Conservation (phyloP, 441 rosid species). For the Melastoma candidum region DNA sequence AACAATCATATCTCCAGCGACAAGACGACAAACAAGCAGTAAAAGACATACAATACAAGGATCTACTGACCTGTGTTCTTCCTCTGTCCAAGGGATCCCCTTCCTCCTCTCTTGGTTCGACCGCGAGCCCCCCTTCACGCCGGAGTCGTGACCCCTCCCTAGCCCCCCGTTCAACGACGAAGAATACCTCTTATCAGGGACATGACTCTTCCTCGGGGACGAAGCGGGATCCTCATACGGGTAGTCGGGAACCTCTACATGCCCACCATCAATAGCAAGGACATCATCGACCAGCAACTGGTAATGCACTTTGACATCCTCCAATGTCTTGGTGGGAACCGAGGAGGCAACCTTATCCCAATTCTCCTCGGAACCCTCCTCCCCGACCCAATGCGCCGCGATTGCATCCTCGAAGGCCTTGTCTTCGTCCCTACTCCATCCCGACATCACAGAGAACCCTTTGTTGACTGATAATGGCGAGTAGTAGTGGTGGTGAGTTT, state of each 20-base stretch:
- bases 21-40: not conserved
- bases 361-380: constrained; percentile 28
- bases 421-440: constrained; percentile 76
- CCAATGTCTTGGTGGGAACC: constrained; percentile 50
- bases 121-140: constrained; percentile 35
- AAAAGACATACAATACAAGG: too few species aligned
- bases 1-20: not conserved
- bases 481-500: too few species aligned
- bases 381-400: constrained; percentile 42
- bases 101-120: constrained; percentile 55
- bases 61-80: constrained; percentile 47
- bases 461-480: too few species aligned
- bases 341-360: constrained; percentile 53
- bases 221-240: constrained; percentile 28
- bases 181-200: constrained; percentile 36
- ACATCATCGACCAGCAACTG: constrained; percentile 54
- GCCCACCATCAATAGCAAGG: constrained; percentile 59
- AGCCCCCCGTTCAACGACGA: constrained; percentile 29
- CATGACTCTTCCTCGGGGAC: constrained; percentile 15
- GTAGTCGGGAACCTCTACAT: constrained; percentile 52
- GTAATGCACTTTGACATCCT: constrained; percentile 54
- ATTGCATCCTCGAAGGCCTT: constrained; percentile 70
- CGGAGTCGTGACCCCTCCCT: constrained; percentile 35
- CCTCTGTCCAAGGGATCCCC: constrained; percentile 71
- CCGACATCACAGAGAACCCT: not conserved